A percentile compares a stretch with the other conserved stretches of the same genome.
Evolutionary conservation across 2,329 filamentous ascomycete species (phyloP).

Genomic region (Diaporthe longicolla): DNA sequence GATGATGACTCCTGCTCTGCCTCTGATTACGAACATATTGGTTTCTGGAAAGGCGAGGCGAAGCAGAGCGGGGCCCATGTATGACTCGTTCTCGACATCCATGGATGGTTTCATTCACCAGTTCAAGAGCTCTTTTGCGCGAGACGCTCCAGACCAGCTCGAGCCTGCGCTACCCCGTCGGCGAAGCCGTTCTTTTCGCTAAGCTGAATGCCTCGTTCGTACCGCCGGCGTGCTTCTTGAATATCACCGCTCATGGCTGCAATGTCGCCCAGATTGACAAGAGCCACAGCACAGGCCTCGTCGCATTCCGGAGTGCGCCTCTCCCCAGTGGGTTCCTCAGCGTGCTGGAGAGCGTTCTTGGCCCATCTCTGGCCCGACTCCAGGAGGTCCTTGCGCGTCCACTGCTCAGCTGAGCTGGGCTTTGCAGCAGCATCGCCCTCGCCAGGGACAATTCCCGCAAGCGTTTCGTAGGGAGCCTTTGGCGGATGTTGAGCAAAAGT

Average conservation of each 20-base stretch:
- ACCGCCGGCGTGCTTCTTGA: conserved; percentile 76
- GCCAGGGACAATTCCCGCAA: conserved; percentile 43
- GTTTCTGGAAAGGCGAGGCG: background rate
- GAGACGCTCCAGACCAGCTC: conserved; percentile 59
- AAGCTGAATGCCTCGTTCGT: conserved; percentile 76
- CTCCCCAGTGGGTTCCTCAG: conserved; percentile 74
- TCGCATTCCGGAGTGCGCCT: conserved; percentile 85
- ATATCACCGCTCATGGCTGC: conserved; percentile 79
- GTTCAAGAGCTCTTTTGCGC: conserved; percentile 17
- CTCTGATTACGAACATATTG: background rate
- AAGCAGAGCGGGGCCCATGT: background rate
- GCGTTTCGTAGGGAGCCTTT: conserved; percentile 52
- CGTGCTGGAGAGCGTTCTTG: conserved; percentile 78
- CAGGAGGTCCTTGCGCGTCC: conserved; percentile 73
- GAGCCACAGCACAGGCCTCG: conserved; percentile 83
- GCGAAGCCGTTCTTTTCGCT: conserved; percentile 67
- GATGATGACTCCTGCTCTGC: background rate
- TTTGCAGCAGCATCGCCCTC: conserved; percentile 15
- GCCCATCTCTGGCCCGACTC: conserved; percentile 84
- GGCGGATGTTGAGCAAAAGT: conserved; percentile 78
- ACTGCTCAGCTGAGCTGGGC: conserved; percentile 45
- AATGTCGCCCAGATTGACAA: conserved; percentile 90
- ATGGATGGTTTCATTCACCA: background rate
- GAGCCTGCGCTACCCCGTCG: conserved; percentile 66
- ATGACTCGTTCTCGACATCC: background rate